phyloP scores from a whole-genome alignment of 352 stramenopile genomes.

The Pythium brachiatum region DNA sequence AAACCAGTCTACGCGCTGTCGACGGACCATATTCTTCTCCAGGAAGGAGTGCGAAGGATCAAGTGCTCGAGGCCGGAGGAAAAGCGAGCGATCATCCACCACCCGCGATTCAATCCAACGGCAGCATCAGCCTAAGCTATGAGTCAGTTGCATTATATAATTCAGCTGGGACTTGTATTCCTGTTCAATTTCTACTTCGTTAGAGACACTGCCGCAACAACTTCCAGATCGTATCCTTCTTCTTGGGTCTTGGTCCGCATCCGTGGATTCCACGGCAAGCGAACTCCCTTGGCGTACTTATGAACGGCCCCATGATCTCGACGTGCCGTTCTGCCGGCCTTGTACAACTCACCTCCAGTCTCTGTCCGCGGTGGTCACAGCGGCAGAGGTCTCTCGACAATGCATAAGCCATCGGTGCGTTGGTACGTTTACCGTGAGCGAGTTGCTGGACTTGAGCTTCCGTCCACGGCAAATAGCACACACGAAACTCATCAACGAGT shows the following conservation, averaged over 20 bases:
- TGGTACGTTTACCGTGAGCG: neutral
- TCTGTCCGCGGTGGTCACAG: neutral
- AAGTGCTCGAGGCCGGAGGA: constrained; percentile 9
- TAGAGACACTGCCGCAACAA: constrained; percentile 13
- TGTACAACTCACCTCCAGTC: constrained; percentile 9
- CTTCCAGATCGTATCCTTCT: constrained; percentile 1
- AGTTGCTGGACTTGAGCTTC: constrained; percentile 2
- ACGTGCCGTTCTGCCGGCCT: constrained; percentile 5
- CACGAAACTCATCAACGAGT: constrained; percentile 48
- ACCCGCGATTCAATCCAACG: neutral
- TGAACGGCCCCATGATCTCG: constrained; percentile 4
- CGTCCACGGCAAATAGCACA: constrained; percentile 32
- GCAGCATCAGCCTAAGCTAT: neutral
- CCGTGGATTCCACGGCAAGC: neutral
- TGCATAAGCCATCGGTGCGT: constrained; percentile 16
- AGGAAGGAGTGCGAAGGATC: neutral
- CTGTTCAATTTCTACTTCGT: neutral
- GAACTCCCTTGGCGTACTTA: neutral
- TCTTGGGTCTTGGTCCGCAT: neutral
- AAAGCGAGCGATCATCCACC: neutral
- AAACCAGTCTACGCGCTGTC: constrained; percentile 5
- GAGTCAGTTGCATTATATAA: too few species aligned
- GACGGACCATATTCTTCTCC: neutral
- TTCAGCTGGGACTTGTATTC: too few species aligned
- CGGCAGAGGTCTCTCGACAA: constrained; percentile 5